Percentiles rank a stretch among this genome's conserved stretches.
These are phyloP conservation scores for Didymella pinodella DNA, from an alignment of 2,329 filamentous ascomycete species.

Conservation along the genomic window DNA sequence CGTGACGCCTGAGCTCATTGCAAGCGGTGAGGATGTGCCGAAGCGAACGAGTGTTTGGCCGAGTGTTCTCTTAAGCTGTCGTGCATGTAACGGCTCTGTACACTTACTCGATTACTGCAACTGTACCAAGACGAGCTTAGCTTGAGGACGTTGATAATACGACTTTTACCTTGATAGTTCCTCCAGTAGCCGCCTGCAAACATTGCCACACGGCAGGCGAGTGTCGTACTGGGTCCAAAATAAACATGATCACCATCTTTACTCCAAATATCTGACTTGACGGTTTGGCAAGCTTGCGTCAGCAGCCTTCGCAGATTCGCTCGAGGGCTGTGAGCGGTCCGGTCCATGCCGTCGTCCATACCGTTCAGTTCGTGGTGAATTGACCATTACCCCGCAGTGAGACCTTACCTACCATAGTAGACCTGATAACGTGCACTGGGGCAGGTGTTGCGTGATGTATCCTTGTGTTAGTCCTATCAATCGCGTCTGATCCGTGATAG, in stretches of 20 bases:
- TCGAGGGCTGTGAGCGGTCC: conserved; percentile 16
- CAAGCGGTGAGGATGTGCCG: conserved; percentile 4
- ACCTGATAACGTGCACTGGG: conserved; percentile 10
- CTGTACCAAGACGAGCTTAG: background rate
- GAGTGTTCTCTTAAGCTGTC: background rate
- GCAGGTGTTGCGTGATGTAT: conserved; percentile 18
- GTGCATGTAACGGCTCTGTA: conserved; percentile 1
- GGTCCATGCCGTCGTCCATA: conserved; percentile 25
- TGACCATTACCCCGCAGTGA: conserved; percentile 17
- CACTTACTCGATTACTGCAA: background rate
- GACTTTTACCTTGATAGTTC: background rate
- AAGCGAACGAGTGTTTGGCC: background rate
- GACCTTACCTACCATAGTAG: background rate
- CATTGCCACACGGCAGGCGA: background rate
- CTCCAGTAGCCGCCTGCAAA: background rate
- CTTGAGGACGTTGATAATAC: background rate
- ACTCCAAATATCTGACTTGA: background rate
- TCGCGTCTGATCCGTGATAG: conserved; percentile 6
- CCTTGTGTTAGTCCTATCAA: conserved; percentile 28
- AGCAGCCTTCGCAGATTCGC: background rate
- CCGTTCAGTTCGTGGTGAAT: conserved; percentile 5
- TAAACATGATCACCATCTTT: background rate
- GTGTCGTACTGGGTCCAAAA: background rate
- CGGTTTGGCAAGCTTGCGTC: conserved; percentile 1
- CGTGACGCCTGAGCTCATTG: conserved; percentile 31